Percentiles rank a stretch among this genome's conserved stretches.
phyloP scores from a whole-genome alignment of 176 grass and related monocot genomes.

The Zea luxurians region DNA sequence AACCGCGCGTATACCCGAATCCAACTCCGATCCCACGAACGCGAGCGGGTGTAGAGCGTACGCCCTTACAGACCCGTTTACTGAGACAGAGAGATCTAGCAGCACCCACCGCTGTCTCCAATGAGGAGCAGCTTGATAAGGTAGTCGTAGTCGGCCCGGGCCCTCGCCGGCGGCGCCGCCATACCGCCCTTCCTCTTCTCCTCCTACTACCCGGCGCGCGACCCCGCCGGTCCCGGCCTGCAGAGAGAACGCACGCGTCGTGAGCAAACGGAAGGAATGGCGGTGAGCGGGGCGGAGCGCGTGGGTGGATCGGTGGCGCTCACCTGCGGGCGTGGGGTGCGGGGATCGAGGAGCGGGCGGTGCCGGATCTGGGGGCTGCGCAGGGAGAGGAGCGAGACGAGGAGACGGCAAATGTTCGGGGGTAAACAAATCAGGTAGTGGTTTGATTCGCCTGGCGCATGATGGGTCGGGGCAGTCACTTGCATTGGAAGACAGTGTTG shows the following conservation, averaged over 20 bases:
- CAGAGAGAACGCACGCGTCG: background rate
- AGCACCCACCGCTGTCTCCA: slow-evolving; percentile 82
- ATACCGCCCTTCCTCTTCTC: slow-evolving; percentile 37
- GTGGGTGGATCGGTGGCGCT: slow-evolving; percentile 24
- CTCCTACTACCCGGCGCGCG: slow-evolving; percentile 32
- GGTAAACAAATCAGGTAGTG: slow-evolving; percentile 35
- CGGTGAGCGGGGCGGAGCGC: background rate
- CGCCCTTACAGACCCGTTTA: background rate
- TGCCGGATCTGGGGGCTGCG: slow-evolving; percentile 47
- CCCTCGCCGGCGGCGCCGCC: slow-evolving; percentile 85
- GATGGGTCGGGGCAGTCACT: slow-evolving; percentile 10
- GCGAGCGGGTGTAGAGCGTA: background rate
- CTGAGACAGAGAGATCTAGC: slow-evolving; percentile 30
- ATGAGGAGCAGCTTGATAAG: slow-evolving; percentile 89
- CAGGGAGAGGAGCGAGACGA: background rate
- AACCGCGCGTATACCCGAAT: background rate
- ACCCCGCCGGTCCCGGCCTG: slow-evolving; percentile 42
- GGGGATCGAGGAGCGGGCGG: slow-evolving; percentile 46
- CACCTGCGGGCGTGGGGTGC: slow-evolving; percentile 43
- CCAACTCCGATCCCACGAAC: slow-evolving; percentile 25
- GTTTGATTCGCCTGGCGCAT: slow-evolving; percentile 33
- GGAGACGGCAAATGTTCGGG: slow-evolving; percentile 7
- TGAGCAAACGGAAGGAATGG: slow-evolving; percentile 24
- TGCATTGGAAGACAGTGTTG: slow-evolving; percentile 22
- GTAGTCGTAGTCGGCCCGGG: slow-evolving; percentile 87